These are phyloP conservation scores for Cicer arietinum DNA, from an alignment of 306 rosid genomes.

Conservation along the genomic window DNA sequence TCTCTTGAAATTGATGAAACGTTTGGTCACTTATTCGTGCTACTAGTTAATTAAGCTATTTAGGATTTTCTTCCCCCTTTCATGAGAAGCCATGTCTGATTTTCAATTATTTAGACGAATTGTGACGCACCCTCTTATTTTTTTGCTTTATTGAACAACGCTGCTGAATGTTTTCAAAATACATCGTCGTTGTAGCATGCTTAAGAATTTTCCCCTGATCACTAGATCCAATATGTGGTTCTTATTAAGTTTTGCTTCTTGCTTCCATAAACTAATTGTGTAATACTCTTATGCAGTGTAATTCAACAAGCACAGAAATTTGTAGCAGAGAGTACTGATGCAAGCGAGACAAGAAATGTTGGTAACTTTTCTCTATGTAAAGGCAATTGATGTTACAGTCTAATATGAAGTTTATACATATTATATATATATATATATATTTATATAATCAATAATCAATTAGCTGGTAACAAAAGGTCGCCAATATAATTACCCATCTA, in stretches of 20 bases:
- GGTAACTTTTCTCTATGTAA: slow-evolving; percentile 42
- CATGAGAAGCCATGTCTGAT: slow-evolving; percentile 19
- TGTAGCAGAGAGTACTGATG: slow-evolving; percentile 64
- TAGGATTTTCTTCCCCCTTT: slow-evolving; percentile 26
- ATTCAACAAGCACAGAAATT: slow-evolving; percentile 84
- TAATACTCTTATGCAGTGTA: slow-evolving; percentile 60
- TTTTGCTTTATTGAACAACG: slow-evolving; percentile 21
- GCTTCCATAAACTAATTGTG: slow-evolving; percentile 39
- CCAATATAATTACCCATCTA: slow-evolving; percentile 20
- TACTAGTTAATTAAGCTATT: slow-evolving; percentile 13
- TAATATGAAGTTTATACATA: slow-evolving; percentile 36
- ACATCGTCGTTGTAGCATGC: slow-evolving; percentile 16
- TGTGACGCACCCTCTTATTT: slow-evolving; percentile 2
- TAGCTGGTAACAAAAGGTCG: slow-evolving; percentile 13
- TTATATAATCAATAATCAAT: background rate
- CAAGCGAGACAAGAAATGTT: slow-evolving; percentile 82
- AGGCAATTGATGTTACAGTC: slow-evolving; percentile 14
- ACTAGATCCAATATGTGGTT: slow-evolving; percentile 31
- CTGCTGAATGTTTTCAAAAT: slow-evolving; percentile 8
- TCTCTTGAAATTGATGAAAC: slow-evolving; percentile 38
- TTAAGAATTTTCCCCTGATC: slow-evolving; percentile 37
- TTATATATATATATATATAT: background rate
- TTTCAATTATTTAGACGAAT: slow-evolving; percentile 3
- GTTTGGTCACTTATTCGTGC: slow-evolving; percentile 35
- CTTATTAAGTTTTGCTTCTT: slow-evolving; percentile 42